These are phyloP conservation scores for Harringtonia lauricola DNA, from an alignment of 2,329 filamentous ascomycete genomes.

Conservation along the genomic window DNA sequence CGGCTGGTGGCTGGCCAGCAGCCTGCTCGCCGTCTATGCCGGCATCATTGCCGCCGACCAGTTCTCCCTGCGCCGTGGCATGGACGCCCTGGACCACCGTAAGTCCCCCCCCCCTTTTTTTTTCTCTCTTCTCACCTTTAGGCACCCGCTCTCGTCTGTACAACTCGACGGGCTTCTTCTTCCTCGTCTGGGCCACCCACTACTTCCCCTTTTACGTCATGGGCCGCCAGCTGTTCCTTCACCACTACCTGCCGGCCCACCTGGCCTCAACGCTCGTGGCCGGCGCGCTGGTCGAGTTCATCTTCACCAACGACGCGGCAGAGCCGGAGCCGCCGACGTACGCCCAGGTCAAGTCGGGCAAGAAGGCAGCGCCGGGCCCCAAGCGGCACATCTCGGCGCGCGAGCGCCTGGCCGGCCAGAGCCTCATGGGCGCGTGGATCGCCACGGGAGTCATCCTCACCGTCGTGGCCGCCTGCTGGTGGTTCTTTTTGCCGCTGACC, in stretches of 20 bases:
- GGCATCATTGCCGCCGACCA: conserved; percentile 91
- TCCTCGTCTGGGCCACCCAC: conserved; percentile 93
- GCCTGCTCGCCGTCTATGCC: conserved; percentile 82
- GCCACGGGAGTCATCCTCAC: conserved; percentile 60
- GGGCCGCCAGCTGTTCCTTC: conserved; percentile 94
- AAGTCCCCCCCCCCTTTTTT: conserved; percentile 33
- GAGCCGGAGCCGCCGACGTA: conserved; percentile 43
- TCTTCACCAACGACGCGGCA: conserved; percentile 77
- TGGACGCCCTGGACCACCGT: conserved; percentile 90
- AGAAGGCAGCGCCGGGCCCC: conserved; percentile 24
- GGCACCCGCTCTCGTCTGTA: conserved; percentile 89
- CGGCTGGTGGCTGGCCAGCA: conserved; percentile 94
- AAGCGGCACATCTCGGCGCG: conserved; percentile 64
- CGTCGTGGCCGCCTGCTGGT: conserved; percentile 65
- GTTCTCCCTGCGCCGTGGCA: conserved; percentile 79
- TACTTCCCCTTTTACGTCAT: conserved; percentile 98
- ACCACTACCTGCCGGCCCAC: conserved; percentile 94
- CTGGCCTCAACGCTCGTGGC: conserved; percentile 83
- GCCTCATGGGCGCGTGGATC: conserved; percentile 67
- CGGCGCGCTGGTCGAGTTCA: conserved; percentile 85
- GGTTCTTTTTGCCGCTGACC: conserved; percentile 88
- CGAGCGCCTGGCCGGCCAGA: conserved; percentile 72
- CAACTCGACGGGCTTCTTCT: conserved; percentile 98
- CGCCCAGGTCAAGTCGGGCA: conserved; percentile 29
- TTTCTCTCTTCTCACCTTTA: conserved; percentile 18